Percentiles rank a stretch among this genome's conserved stretches.
These are phyloP conservation scores for Ottelia alismoides DNA, from an alignment of 106 monocot species.

Conservation along the genomic window DNA sequence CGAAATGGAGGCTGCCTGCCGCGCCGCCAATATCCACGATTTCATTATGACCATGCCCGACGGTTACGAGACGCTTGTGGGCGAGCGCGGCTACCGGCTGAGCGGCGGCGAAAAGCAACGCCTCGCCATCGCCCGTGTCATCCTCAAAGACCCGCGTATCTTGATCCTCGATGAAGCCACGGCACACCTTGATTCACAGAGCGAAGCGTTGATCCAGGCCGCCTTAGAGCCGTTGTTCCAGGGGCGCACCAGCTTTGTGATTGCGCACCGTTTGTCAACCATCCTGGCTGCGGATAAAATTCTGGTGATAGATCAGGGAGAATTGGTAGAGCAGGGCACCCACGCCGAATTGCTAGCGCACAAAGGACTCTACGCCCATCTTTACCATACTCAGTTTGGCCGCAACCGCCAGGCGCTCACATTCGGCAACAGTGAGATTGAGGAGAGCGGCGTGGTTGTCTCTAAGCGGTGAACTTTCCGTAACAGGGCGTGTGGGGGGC, in stretches of 20 bases:
- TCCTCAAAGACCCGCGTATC: slow-evolving; percentile 12
- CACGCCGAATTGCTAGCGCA: slow-evolving; percentile 4
- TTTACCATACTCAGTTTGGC: too few relatives aligned
- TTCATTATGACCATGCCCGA: slow-evolving; percentile 59
- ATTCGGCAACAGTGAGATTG: too few relatives aligned
- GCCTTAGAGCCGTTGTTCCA: slow-evolving; percentile 7
- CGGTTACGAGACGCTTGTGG: slow-evolving; percentile 45
- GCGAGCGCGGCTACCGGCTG: slow-evolving; percentile 13
- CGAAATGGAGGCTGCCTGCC: slow-evolving; percentile 54
- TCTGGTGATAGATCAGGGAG: slow-evolving; percentile 7
- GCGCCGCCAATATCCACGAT: slow-evolving; percentile 51
- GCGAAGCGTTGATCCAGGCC: slow-evolving; percentile 10
- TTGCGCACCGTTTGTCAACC: slow-evolving; percentile 12
- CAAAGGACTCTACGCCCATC: too few relatives aligned
- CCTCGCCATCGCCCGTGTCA: slow-evolving; percentile 15
- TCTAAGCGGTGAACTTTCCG: too few relatives aligned
- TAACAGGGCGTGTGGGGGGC: too few relatives aligned
- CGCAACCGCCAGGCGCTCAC: too few relatives aligned
- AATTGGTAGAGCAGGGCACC: slow-evolving; percentile 11
- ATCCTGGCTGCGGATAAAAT: slow-evolving; percentile 4
- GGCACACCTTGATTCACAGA: slow-evolving; percentile 10
- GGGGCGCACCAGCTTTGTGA: slow-evolving; percentile 10
- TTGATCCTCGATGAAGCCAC: slow-evolving; percentile 18
- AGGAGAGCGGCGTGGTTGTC: too few relatives aligned
- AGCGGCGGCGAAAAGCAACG: slow-evolving; percentile 18